These are phyloP conservation scores for Tylopilus subfusipes DNA, from an alignment of 768 basidiomycete genomes.

Conservation along the genomic window DNA sequence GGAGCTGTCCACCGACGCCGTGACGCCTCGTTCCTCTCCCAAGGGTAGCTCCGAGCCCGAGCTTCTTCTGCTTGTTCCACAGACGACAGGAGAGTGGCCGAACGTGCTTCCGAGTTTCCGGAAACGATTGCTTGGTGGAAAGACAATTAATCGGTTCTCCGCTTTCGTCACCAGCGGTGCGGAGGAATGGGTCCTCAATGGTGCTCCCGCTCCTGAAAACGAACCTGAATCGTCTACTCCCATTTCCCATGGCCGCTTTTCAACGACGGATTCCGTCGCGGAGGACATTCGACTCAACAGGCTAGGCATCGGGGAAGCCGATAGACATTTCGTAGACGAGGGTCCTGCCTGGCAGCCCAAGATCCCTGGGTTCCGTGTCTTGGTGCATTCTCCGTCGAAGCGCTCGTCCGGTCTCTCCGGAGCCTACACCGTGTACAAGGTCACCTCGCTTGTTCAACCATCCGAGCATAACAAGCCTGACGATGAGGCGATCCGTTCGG, in stretches of 20 bases:
- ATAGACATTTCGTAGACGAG: conserved; percentile 66
- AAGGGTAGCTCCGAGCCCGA: conserved; percentile 21
- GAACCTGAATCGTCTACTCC: conserved; percentile 17
- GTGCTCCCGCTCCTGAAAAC: conserved; percentile 38
- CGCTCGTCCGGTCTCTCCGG: conserved; percentile 61
- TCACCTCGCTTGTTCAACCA: conserved; percentile 51
- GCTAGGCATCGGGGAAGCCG: conserved; percentile 53
- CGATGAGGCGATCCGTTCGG: conserved; percentile 20
- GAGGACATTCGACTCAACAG: conserved; percentile 39
- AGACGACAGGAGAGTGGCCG: conserved; percentile 69
- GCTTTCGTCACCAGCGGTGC: conserved; percentile 84
- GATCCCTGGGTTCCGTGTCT: conserved; percentile 65
- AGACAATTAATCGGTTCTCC: conserved; percentile 80
- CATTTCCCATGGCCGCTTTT: conserved; percentile 27
- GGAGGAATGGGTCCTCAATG: conserved; percentile 78
- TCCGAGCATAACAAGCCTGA: conserved; percentile 17
- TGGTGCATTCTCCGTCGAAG: conserved; percentile 82
- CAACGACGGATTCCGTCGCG: conserved; percentile 36
- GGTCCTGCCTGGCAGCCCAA: conserved; percentile 73
- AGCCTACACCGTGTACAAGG: conserved; percentile 69
- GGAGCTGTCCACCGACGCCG: conserved; percentile 42
- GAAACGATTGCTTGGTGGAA: conserved; percentile 70
- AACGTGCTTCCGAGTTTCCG: conserved; percentile 61
- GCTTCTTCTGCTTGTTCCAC: conserved; percentile 49
- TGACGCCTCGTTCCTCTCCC: conserved; percentile 47